Base-by-base conservation (phyloP, 192 early-diverging fungal genomes). In the Allomyces javanicus region DNA sequence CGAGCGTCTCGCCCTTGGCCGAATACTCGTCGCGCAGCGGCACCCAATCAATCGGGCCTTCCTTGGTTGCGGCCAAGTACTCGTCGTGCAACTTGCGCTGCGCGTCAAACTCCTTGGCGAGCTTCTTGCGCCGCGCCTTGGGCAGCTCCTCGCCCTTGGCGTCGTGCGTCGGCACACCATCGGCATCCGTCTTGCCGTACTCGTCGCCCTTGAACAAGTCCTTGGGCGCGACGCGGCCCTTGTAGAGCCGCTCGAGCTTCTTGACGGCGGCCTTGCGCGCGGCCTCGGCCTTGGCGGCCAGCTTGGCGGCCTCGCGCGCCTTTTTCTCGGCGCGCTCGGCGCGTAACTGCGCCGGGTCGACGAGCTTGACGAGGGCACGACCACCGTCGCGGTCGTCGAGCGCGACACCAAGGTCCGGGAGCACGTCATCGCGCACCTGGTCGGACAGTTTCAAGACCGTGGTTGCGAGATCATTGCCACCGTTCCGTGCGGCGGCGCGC, bases 351-450 rank as follows among this genome's bases (percentile, higher is more conserved):
- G 85, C 81, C 12, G 84, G 83, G 67, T 89, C 86, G 14, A 89
- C 86, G 67, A 96, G 76, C 75, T 95, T 98, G 73, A 95, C 86
- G 68, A 96, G 78, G 1, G 96, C 93, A 65, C 81, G 86, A 26
- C 93, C 93, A 72, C 91, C 92, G 65, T 93, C 96, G 66, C 90
- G 89, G 76, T 98, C 96, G 70, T 95, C 96, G 66, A 98, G 77
- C 1, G 86, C 80, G 14, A 98, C 87, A 25, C 91, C 91, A n/a
- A 95, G 75, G 58, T 89, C 83, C 19, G 90, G 85, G 44, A 96
- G 79, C 61, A 91, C 88, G 22, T 83, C 79, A 75, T 98, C 93
- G 63, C 96, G 87, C 50, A 98, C 66, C 74, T 81, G 83, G 77
- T 98, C 96, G 66, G 86, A 88, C 14, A 94, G 75, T 21, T 73